Evolutionary conservation across 2,329 filamentous ascomycete genomes (phyloP).

Genomic region (Botryotinia convoluta): DNA sequence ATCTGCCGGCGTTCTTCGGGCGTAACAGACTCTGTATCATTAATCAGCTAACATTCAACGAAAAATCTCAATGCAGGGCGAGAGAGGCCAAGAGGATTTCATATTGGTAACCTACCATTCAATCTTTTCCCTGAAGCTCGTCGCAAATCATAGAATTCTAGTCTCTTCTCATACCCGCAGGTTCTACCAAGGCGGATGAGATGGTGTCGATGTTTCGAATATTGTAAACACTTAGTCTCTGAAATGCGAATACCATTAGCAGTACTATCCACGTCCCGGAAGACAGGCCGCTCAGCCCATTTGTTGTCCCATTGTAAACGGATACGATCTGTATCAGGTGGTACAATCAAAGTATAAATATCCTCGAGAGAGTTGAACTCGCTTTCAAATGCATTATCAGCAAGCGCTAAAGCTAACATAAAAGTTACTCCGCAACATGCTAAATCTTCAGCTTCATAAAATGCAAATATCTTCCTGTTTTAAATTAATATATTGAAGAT

Average conservation of each 20-base stretch:
- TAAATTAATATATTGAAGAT: slow-evolving; percentile 18
- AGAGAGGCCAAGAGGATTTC: slow-evolving; percentile 15
- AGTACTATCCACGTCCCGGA: slow-evolving; percentile 29
- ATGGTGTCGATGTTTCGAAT: slow-evolving; percentile 42
- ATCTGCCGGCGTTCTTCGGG: neutral
- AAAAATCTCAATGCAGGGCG: neutral
- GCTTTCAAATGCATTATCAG: slow-evolving; percentile 32
- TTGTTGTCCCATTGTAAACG: slow-evolving; percentile 30
- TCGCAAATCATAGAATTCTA: slow-evolving; percentile 33
- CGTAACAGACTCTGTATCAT: neutral
- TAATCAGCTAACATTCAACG: neutral
- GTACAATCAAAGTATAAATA: slow-evolving; percentile 34
- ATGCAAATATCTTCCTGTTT: slow-evolving; percentile 32
- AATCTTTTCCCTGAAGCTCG: slow-evolving; percentile 31
- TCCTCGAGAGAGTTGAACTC: slow-evolving; percentile 28
- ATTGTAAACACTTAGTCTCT: slow-evolving; percentile 37
- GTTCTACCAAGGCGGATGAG: slow-evolving; percentile 39
- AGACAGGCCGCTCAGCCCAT: slow-evolving; percentile 29
- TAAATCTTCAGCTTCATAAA: slow-evolving; percentile 31
- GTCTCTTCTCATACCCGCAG: slow-evolving; percentile 29
- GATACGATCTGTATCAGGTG: slow-evolving; percentile 25
- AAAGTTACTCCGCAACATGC: slow-evolving; percentile 26
- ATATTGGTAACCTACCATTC: slow-evolving; percentile 28
- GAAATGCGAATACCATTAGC: slow-evolving; percentile 22
- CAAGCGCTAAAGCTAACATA: slow-evolving; percentile 32